These are phyloP conservation scores for Drosera spatulata DNA, from an alignment of 179 eudicot species.

Conservation along the genomic window DNA sequence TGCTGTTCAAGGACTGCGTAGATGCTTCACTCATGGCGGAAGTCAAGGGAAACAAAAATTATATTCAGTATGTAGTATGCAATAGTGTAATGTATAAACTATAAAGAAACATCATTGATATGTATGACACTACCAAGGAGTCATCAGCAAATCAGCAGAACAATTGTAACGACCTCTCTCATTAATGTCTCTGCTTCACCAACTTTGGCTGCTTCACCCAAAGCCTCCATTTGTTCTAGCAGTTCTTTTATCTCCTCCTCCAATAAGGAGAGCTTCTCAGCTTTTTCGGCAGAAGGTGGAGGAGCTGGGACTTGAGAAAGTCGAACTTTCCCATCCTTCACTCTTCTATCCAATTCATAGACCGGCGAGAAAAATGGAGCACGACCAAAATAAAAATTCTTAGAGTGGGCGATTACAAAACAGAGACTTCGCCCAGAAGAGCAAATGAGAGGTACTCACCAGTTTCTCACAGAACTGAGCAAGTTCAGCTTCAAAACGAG, in stretches of 20 bases:
- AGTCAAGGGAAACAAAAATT: no score
- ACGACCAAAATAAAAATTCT: neutral
- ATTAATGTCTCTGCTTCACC: constrained; percentile 95
- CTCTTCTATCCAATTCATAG: constrained; percentile 79
- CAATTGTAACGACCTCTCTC: constrained; percentile 50
- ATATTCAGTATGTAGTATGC: no score
- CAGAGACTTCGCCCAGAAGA: neutral
- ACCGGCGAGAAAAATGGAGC: constrained; percentile 31
- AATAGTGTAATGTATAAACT: no score
- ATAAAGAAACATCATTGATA: no score
- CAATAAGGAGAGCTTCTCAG: constrained; percentile 81
- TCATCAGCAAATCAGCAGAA: no score
- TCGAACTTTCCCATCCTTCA: constrained; percentile 90
- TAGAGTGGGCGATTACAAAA: neutral
- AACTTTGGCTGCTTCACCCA: constrained; percentile 96
- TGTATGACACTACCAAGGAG: no score
- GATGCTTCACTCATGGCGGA: no score
- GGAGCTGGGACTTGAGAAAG: constrained; percentile 91
- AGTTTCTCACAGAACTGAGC: constrained; percentile 91
- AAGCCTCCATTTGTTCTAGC: constrained; percentile 86
- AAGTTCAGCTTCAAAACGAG: constrained; percentile 87
- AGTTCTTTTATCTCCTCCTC: constrained; percentile 88
- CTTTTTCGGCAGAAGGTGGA: constrained; percentile 83
- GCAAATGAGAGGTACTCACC: constrained; percentile 52
- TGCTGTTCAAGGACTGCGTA: no score